These are phyloP conservation scores for Apiospora saccharicola DNA, from an alignment of 2,329 filamentous ascomycete genomes.

Conservation along the genomic window DNA sequence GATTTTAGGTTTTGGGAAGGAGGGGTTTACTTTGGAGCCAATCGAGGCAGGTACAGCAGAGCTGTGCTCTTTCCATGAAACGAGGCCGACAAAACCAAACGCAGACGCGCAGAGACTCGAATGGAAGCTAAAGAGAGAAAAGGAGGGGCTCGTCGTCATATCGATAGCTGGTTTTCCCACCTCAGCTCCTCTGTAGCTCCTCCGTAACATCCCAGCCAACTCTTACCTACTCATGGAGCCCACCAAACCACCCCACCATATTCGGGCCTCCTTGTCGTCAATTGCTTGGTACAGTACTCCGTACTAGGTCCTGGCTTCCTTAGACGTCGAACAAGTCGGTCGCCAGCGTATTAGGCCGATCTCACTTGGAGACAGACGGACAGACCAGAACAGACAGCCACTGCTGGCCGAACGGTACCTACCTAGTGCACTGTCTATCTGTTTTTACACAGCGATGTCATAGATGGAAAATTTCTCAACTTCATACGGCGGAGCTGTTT, in stretches of 20 bases:
- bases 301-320: not conserved
- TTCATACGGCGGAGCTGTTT: not conserved
- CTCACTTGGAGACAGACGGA: no score
- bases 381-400: no score
- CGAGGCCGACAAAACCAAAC: constrained; percentile 17
- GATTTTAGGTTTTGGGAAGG: constrained; percentile 17
- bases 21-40: constrained; percentile 2
- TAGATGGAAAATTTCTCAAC: not conserved
- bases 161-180: constrained; percentile 1
- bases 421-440: no score
- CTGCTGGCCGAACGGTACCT: no score
- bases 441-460: not conserved
- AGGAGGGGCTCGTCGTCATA: constrained; percentile 23
- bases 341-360: not conserved
- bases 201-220: not conserved
- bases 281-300: not conserved
- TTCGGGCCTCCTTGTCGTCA: constrained; percentile 16
- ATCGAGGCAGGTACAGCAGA: constrained; percentile 19
- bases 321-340: constrained; percentile 15
- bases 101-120: constrained; percentile 5
- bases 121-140: constrained; percentile 13
- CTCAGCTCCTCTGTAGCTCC: not conserved
- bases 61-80: constrained; percentile 7
- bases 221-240: not conserved
- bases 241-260: constrained; percentile 19